phyloP scores from a whole-genome alignment of 2,329 filamentous ascomycete species.

The Tolypocladium endophyticum region DNA sequence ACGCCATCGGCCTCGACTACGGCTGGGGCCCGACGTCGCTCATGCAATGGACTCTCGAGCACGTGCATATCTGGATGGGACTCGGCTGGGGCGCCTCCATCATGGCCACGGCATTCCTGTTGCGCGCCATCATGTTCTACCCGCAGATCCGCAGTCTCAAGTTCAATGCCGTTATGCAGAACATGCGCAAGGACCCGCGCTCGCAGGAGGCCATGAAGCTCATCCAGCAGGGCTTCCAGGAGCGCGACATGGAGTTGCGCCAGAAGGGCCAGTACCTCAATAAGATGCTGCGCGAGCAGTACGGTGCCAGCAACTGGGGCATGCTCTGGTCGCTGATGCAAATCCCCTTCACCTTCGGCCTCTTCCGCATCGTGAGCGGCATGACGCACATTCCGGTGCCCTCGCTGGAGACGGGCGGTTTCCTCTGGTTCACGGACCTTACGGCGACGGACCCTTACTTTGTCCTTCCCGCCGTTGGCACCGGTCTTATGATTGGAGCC shows the following conservation, averaged over 20 bases:
- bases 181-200: slow-evolving; percentile 42
- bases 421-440: slow-evolving; percentile 72
- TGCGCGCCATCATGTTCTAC: slow-evolving; percentile 57
- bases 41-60: slow-evolving; percentile 70
- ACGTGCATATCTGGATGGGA: slow-evolving; percentile 65
- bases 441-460: slow-evolving; percentile 67
- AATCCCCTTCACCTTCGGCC: slow-evolving; percentile 65
- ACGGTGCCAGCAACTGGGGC: slow-evolving; percentile 20
- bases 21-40: slow-evolving; percentile 68
- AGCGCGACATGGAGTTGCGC: slow-evolving; percentile 32
- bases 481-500: slow-evolving; percentile 43
- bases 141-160: slow-evolving; percentile 33
- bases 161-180: slow-evolving; percentile 45
- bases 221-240: slow-evolving; percentile 31
- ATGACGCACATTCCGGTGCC: slow-evolving; percentile 77
- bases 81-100: slow-evolving; percentile 79
- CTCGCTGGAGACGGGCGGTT: slow-evolving; percentile 57
- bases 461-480: slow-evolving; percentile 56
- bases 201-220: slow-evolving; percentile 38
- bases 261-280: slow-evolving; percentile 23
- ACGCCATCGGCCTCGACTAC: slow-evolving; percentile 75
- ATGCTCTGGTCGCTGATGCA: slow-evolving; percentile 30
- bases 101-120: slow-evolving; percentile 48
- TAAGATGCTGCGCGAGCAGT: slow-evolving; percentile 24
- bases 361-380: slow-evolving; percentile 64